phyloP scores from a whole-genome alignment of 257 asterid species.

The Solanum sparsipilum region DNA sequence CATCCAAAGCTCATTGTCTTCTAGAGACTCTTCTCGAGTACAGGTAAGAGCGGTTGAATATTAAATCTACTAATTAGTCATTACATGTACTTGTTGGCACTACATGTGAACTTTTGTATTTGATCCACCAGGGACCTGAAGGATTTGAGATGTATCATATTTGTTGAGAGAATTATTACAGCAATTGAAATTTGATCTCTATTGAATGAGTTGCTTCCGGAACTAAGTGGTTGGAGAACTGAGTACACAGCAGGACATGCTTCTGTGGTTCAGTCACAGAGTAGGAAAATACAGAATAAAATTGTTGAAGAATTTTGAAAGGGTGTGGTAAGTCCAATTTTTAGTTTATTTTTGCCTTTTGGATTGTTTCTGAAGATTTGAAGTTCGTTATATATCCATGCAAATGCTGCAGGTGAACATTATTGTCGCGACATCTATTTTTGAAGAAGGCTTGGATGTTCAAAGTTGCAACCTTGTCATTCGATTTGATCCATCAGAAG shows the following conservation, averaged over 20 bases:
- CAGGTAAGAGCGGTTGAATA: constrained; percentile 32
- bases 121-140: constrained; percentile 32
- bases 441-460: constrained; percentile 90
- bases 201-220: constrained; percentile 51
- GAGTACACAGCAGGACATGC: background rate
- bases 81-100: background rate
- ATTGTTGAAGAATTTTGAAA: constrained; percentile 55
- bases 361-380: background rate
- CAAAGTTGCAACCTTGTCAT: constrained; percentile 89
- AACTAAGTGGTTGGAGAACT: constrained; percentile 45
- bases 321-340: constrained; percentile 13
- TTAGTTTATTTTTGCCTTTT: background rate
- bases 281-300: constrained; percentile 43
- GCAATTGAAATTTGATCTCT: constrained; percentile 55
- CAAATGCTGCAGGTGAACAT: constrained; percentile 53
- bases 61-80: background rate
- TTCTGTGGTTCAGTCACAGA: constrained; percentile 41
- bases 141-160: constrained; percentile 72
- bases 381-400: background rate
- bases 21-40: constrained; percentile 57
- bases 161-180: constrained; percentile 52
- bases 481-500: constrained; percentile 47
- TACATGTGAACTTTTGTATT: too few species aligned
- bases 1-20: constrained; percentile 51
- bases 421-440: constrained; percentile 74